phyloP scores from a whole-genome alignment of 768 basidiomycete species.

The Sarcomyxa edulis region DNA sequence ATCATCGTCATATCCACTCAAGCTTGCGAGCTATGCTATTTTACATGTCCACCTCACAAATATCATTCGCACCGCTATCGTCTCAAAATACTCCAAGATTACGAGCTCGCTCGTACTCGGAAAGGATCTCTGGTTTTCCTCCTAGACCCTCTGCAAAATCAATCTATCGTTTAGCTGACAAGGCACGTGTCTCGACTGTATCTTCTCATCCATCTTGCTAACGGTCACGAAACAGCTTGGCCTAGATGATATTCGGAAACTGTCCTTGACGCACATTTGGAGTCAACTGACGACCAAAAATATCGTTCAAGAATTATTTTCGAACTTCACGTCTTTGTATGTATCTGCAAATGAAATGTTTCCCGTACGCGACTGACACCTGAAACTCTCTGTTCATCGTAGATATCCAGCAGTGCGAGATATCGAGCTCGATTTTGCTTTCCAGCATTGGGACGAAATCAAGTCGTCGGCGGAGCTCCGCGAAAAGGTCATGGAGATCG shows the following conservation, averaged over 20 bases:
- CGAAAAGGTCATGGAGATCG: background rate
- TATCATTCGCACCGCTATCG: constrained; percentile 5
- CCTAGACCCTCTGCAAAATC: constrained; percentile 9
- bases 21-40: constrained; percentile 9
- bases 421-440: background rate
- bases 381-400: too few species aligned
- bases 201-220: too few species aligned
- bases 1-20: background rate
- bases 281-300: constrained; percentile 3
- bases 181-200: constrained; percentile 1
- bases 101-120: background rate
- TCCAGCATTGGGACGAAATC: constrained; percentile 3
- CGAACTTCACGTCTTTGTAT: constrained; percentile 2
- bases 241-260: background rate
- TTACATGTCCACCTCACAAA: constrained; percentile 8
- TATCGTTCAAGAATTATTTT: constrained; percentile 5
- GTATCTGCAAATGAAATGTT: too few species aligned
- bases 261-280: constrained; percentile 1
- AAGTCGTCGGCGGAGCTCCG: constrained; percentile 1
- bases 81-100: background rate
- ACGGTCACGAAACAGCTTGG: constrained; percentile 5
- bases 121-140: constrained; percentile 2
- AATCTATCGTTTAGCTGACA: constrained; percentile 7
- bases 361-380: too few species aligned
- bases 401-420: constrained; percentile 1